These are phyloP conservation scores for Sclerospora graminicola DNA, from an alignment of 352 stramenopile species.

Conservation along the genomic window DNA sequence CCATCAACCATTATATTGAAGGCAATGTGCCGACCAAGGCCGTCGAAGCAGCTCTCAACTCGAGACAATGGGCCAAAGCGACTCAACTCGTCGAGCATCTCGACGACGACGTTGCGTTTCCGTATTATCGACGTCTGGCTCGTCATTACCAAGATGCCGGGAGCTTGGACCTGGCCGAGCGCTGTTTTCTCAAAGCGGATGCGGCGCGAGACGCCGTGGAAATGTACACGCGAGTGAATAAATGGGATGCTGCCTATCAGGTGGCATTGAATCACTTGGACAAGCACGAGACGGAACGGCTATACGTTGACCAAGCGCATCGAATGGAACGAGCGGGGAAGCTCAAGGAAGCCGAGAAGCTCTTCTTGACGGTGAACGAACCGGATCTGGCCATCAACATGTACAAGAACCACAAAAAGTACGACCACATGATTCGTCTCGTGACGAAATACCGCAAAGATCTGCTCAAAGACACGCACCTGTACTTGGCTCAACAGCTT, in stretches of 20 bases:
- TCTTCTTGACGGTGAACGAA: constrained; percentile 90
- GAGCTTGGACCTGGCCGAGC: constrained; percentile 81
- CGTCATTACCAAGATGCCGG: constrained; percentile 86
- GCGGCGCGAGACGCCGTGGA: constrained; percentile 85
- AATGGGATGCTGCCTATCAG: constrained; percentile 90
- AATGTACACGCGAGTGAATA: constrained; percentile 91
- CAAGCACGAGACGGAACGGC: constrained; percentile 84
- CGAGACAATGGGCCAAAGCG: constrained; percentile 90
- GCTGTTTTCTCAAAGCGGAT: constrained; percentile 89
- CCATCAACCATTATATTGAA: no score
- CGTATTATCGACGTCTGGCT: constrained; percentile 85
- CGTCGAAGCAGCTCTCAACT: no score
- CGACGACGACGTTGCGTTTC: constrained; percentile 82
- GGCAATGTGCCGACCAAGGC: no score
- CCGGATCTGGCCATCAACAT: constrained; percentile 92
- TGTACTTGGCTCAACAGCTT: constrained; percentile 88
- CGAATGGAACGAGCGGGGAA: constrained; percentile 86
- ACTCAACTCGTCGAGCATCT: constrained; percentile 85
- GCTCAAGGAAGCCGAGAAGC: no score
- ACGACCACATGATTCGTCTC: constrained; percentile 92
- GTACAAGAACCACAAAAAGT: constrained; percentile 95
- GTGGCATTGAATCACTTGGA: constrained; percentile 88
- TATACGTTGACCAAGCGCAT: constrained; percentile 91
- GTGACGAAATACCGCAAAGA: constrained; percentile 90
- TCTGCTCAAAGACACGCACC: constrained; percentile 89